These are phyloP conservation scores for Aspergillus sp. DNA, from an alignment of 2,329 filamentous ascomycete species.

Conservation along the genomic window DNA sequence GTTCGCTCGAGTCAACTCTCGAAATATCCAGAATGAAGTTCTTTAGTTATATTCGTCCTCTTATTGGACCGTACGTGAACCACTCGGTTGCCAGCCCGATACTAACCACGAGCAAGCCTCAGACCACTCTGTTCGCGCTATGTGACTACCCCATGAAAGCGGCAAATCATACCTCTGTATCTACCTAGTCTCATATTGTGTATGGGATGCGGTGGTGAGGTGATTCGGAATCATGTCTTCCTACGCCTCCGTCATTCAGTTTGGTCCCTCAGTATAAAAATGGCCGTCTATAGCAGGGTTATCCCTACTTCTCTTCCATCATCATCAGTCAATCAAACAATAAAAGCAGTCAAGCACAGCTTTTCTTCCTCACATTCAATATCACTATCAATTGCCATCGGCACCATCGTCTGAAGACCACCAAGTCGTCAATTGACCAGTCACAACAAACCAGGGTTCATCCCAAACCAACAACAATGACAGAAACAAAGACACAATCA, in stretches of 20 bases:
- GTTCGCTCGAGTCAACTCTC: background rate
- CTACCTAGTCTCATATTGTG: background rate
- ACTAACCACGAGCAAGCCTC: background rate
- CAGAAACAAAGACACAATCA: background rate
- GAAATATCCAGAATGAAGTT: background rate
- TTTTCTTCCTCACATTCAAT: background rate
- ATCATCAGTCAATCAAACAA: background rate
- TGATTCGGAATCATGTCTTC: conserved; percentile 7
- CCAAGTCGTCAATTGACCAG: too few relatives aligned
- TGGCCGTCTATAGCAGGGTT: background rate
- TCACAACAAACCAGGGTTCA: background rate
- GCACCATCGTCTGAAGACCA: background rate
- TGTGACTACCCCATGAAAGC: background rate
- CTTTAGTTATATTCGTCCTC: background rate
- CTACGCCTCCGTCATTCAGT: background rate
- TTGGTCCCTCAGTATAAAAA: background rate
- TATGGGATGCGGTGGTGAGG: background rate
- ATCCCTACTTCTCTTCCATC: background rate
- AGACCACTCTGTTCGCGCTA: background rate
- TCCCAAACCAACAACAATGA: background rate
- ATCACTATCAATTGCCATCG: background rate
- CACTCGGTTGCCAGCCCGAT: background rate
- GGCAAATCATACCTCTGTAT: background rate
- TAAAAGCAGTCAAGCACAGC: background rate
- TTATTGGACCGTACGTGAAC: conserved; percentile 1